These are phyloP conservation scores for Hyphodiscus sp. DNA, from an alignment of 2,329 filamentous ascomycete genomes.

Conservation along the genomic window DNA sequence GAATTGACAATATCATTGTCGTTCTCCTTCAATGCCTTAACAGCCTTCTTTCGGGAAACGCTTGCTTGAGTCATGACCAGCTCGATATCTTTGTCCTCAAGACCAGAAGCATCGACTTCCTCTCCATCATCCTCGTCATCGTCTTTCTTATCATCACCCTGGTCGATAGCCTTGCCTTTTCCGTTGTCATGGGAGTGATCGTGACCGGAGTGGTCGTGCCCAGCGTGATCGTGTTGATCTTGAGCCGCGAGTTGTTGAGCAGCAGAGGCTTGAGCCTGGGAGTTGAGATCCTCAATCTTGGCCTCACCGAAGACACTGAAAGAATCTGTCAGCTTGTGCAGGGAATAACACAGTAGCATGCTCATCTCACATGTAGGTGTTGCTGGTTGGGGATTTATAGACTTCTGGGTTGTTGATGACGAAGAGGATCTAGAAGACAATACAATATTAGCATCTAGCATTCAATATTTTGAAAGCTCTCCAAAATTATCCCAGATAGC, in stretches of 20 bases:
- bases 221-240: conserved; percentile 45
- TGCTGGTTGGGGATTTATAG: conserved; percentile 98
- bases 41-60: conserved; percentile 95
- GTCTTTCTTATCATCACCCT: conserved; percentile 65
- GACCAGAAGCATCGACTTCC: conserved; percentile 87
- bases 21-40: conserved; percentile 98
- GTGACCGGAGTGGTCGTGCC: conserved; percentile 50
- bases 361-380: conserved; percentile 92
- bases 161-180: conserved; percentile 53
- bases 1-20: conserved; percentile 99
- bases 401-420: conserved; percentile 99
- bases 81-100: conserved; percentile 99
- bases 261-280: conserved; percentile 90
- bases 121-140: conserved; percentile 87
- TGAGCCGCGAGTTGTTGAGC: conserved; percentile 87
- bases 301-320: conserved; percentile 96
- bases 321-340: conserved; percentile 8
- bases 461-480: background rate
- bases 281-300: conserved; percentile 99
- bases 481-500: background rate
- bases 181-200: conserved; percentile 70
- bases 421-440: conserved; percentile 75
- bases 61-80: conserved; percentile 97
- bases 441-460: background rate
- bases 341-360: background rate